Percentiles rank a stretch among this genome's conserved stretches.
Conservation (phyloP, 805 yeast genomes). For the Kregervanrija delftensis region DNA sequence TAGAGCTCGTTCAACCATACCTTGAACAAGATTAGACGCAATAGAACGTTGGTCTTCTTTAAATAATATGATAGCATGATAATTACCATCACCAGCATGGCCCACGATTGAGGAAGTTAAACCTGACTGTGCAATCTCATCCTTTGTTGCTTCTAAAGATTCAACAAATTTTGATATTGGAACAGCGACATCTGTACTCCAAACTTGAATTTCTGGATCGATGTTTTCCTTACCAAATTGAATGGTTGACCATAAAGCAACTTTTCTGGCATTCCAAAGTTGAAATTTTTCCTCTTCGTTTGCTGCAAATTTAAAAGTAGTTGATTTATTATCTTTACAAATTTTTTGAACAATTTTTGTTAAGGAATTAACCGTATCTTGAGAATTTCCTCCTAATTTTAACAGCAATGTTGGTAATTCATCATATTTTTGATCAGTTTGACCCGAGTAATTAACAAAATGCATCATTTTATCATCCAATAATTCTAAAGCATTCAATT, state of each 20-base stretch:
- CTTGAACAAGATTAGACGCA: constrained; percentile 53
- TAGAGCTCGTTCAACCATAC: constrained; percentile 63
- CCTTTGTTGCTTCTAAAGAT: constrained; percentile 55
- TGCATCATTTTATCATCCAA: constrained; percentile 68
- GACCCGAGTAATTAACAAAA: constrained; percentile 58
- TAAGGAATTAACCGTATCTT: constrained; percentile 42
- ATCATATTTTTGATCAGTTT: constrained; percentile 46
- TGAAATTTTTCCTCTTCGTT: constrained; percentile 60
- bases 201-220: constrained; percentile 57
- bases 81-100: constrained; percentile 89
- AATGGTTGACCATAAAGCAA: constrained; percentile 64
- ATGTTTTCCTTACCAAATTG: constrained; percentile 50
- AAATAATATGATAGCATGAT: constrained; percentile 62
- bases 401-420: constrained; percentile 72
- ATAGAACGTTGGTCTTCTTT: constrained; percentile 46
- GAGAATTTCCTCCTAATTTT: constrained; percentile 62
- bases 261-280: constrained; percentile 77
- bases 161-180: constrained; percentile 66
- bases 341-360: constrained; percentile 39
- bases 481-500: constrained; percentile 73
- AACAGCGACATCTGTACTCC: constrained; percentile 92
- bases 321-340: constrained; percentile 39
- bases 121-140: constrained; percentile 54
- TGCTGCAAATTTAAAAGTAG: constrained; percentile 55
- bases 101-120: constrained; percentile 66